Evolutionary conservation across 129 eudicot species (phyloP).

Genomic region (Ambrosia artemisiifolia): DNA sequence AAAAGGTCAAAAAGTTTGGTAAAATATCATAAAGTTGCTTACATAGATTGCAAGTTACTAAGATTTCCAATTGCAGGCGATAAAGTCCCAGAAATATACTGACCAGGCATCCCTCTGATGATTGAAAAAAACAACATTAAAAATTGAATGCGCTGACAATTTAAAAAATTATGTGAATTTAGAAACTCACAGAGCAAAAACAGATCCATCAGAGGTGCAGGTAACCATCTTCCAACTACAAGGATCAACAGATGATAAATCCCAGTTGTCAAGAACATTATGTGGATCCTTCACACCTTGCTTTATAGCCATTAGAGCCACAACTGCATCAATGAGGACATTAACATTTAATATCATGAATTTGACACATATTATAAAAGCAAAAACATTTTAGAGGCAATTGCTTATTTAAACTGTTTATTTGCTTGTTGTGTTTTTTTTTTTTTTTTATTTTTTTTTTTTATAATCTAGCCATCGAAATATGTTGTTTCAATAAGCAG

Average conservation of each 20-base stretch:
- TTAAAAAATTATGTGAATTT: neutral
- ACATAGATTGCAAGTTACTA: constrained; percentile 78
- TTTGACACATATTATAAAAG: neutral
- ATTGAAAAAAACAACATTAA: neutral
- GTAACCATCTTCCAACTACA: constrained; percentile 98
- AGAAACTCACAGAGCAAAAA: constrained; percentile 70
- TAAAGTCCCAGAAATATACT: constrained; percentile 68
- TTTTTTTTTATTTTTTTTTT: neutral
- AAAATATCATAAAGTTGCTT: constrained; percentile 26
- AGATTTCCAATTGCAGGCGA: constrained; percentile 89
- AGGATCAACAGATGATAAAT: constrained; percentile 85
- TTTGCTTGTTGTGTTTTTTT: neutral
- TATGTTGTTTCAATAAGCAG: neutral
- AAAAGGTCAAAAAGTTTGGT: neutral
- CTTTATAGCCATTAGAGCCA: constrained; percentile 87
- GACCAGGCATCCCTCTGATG: constrained; percentile 81
- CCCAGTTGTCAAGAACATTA: constrained; percentile 88
- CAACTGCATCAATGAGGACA: constrained; percentile 53
- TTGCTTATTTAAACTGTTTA: neutral
- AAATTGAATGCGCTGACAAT: neutral
- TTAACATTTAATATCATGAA: neutral
- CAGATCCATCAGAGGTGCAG: constrained; percentile 73
- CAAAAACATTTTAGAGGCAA: neutral
- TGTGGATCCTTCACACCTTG: constrained; percentile 65
- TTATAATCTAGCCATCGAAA: neutral